phyloP scores from a whole-genome alignment of 208 protist genomes.

The Leishmania tropica region DNA sequence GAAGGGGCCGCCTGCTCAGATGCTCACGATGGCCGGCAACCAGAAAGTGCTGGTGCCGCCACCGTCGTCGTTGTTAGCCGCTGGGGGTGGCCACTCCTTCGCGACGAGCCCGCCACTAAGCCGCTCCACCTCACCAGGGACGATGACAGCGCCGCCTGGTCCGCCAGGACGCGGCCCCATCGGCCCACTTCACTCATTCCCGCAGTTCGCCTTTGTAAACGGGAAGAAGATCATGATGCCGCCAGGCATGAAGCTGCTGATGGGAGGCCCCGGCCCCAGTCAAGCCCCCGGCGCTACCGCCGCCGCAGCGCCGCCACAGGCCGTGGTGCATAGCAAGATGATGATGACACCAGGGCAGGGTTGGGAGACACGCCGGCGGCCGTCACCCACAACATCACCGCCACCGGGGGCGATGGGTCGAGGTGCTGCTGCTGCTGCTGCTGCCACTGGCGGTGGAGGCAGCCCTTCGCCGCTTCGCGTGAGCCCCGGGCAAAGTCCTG shows the following conservation, averaged over 20 bases:
- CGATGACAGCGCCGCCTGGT: not conserved
- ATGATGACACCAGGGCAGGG: not conserved
- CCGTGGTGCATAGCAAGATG: not conserved
- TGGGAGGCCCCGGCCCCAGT: not conserved
- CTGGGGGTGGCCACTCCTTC: not conserved
- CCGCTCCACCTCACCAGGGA: conserved; percentile 2
- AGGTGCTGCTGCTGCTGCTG: not conserved
- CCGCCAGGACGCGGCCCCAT: not conserved
- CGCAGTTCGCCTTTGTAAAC: conserved; percentile 20
- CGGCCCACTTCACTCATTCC: not conserved
- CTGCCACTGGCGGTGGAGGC: not conserved
- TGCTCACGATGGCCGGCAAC: conserved; percentile 10
- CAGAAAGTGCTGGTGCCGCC: conserved; percentile 9
- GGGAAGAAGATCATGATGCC: conserved; percentile 39
- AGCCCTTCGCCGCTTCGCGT: not conserved
- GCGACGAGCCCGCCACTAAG: not conserved
- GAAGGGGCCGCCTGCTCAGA: conserved; percentile 16
- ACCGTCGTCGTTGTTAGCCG: not conserved
- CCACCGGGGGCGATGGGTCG: not conserved
- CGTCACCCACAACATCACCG: not conserved
- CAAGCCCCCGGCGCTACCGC: not conserved
- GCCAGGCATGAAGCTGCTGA: conserved; percentile 20
- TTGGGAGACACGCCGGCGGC: no score
- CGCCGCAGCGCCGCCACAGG: not conserved
- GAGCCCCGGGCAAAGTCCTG: not conserved